phyloP scores from a whole-genome alignment of 257 asterid genomes.

The Rubia yunnanensis region DNA sequence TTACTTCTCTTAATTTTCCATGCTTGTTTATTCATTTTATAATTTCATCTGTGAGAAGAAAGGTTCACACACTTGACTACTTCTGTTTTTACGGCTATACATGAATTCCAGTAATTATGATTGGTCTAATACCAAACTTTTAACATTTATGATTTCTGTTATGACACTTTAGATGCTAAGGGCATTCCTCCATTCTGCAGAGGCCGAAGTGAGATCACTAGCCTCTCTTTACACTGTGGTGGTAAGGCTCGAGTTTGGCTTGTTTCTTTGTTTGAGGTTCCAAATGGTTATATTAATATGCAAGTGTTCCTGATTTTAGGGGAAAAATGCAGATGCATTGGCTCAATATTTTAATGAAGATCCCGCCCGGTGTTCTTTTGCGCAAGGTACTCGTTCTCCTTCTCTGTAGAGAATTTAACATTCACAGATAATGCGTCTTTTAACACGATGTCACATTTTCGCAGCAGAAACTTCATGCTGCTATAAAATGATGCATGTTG shows the following conservation, averaged over 20 bases:
- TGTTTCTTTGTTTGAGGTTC: not conserved
- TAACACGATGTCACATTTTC: not conserved
- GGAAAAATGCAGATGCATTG: conserved; percentile 81
- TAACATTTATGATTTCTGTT: conserved; percentile 7
- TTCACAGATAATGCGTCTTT: not conserved
- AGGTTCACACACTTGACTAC: no score
- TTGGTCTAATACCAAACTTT: no score
- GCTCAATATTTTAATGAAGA: conserved; percentile 88
- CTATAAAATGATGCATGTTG: not conserved
- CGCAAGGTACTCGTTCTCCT: conserved; percentile 56
- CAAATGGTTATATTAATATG: not conserved
- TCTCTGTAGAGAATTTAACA: not conserved
- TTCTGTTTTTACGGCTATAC: no score
- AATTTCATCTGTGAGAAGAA: no score
- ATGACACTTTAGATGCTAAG: conserved; percentile 40
- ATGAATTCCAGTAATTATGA: no score
- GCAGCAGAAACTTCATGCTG: not conserved
- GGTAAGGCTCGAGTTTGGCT: conserved; percentile 33
- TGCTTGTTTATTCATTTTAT: no score
- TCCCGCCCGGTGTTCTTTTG: conserved; percentile 76
- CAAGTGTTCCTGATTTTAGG: conserved; percentile 27
- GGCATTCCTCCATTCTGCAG: conserved; percentile 56
- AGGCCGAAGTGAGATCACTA: conserved; percentile 66
- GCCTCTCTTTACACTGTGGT: conserved; percentile 61
- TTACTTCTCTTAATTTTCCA: no score